phyloP scores from a whole-genome alignment of 495 filamentous ascomycete species.

The Penicillium turbatum region DNA sequence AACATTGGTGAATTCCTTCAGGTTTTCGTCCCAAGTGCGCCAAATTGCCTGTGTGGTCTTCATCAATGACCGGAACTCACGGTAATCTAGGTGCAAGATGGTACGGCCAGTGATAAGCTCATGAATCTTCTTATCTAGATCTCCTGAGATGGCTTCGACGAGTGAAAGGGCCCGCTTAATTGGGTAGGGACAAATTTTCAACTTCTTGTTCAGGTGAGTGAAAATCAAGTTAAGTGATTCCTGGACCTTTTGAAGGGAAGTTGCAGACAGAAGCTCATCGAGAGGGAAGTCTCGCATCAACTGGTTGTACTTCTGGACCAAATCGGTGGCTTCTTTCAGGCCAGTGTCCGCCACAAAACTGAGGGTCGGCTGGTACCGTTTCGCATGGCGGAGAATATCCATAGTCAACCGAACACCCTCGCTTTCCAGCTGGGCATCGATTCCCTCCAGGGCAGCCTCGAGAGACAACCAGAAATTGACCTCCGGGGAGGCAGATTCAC shows the following conservation, averaged over 20 bases:
- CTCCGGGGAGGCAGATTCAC: slow-evolving; percentile 88
- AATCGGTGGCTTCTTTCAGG: slow-evolving; percentile 87
- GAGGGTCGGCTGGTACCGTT: slow-evolving; percentile 92
- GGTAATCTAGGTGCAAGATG: slow-evolving; percentile 86
- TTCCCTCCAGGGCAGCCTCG: slow-evolving; percentile 83
- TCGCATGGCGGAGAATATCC: slow-evolving; percentile 89
- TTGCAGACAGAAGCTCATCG: slow-evolving; percentile 89
- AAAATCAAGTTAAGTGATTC: slow-evolving; percentile 87
- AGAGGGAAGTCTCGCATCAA: slow-evolving; percentile 97
- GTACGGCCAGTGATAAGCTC: slow-evolving; percentile 77
- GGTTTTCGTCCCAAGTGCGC: slow-evolving; percentile 86
- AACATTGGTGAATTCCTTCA: slow-evolving; percentile 96
- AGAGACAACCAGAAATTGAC: slow-evolving; percentile 98
- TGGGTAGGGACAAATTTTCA: slow-evolving; percentile 91
- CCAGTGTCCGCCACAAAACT: slow-evolving; percentile 95
- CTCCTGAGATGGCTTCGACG: slow-evolving; percentile 96
- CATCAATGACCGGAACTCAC: slow-evolving; percentile 83
- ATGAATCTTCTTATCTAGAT: slow-evolving; percentile 82
- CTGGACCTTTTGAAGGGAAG: slow-evolving; percentile 82
- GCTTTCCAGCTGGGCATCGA: slow-evolving; percentile 80
- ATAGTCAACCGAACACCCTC: slow-evolving; percentile 89
- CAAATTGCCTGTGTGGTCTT: slow-evolving; percentile 79
- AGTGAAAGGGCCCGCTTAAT: slow-evolving; percentile 85
- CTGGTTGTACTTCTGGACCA: slow-evolving; percentile 97
- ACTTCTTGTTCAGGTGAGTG: slow-evolving; percentile 90